Evolutionary conservation across 352 stramenopile species (phyloP).

Genomic region (Phytophthora fragariae): DNA sequence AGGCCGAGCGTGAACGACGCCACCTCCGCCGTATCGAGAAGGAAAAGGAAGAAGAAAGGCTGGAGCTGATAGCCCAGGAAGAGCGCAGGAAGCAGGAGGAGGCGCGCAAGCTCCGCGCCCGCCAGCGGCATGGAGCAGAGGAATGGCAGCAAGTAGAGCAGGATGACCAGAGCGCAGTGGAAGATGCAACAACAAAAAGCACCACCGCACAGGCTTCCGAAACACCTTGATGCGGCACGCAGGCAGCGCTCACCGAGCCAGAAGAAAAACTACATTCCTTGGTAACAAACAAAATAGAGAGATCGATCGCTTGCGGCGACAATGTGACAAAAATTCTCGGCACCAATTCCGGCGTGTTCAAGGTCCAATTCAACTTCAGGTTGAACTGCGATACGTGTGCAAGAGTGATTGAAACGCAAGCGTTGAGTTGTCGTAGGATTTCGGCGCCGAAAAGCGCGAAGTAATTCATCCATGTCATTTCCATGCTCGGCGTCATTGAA

Average conservation of each 20-base stretch:
- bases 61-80: slow-evolving; percentile 48
- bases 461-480: neutral
- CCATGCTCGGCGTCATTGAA: neutral
- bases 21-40: slow-evolving; percentile 69
- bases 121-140: slow-evolving; percentile 48
- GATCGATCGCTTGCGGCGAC: slow-evolving; percentile 10
- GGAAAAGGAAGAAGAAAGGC: slow-evolving; percentile 58
- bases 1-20: slow-evolving; percentile 62
- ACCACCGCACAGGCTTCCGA: neutral
- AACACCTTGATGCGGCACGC: slow-evolving; percentile 4
- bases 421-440: neutral
- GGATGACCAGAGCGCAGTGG: slow-evolving; percentile 18
- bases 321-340: slow-evolving; percentile 6
- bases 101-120: slow-evolving; percentile 56
- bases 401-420: neutral
- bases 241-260: neutral
- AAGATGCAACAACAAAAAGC: slow-evolving; percentile 4
- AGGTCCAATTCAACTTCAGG: neutral
- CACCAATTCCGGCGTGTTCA: neutral
- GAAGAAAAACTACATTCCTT: slow-evolving; percentile 17
- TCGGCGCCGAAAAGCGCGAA: neutral
- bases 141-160: slow-evolving; percentile 39
- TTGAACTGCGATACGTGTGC: neutral
- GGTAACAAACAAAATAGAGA: slow-evolving; percentile 31
- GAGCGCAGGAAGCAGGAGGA: slow-evolving; percentile 60